Evolutionary conservation across 306 rosid genomes (phyloP), one percentile per base, ranked within the genome.

Genomic region (Lotus japonicus): DNA sequence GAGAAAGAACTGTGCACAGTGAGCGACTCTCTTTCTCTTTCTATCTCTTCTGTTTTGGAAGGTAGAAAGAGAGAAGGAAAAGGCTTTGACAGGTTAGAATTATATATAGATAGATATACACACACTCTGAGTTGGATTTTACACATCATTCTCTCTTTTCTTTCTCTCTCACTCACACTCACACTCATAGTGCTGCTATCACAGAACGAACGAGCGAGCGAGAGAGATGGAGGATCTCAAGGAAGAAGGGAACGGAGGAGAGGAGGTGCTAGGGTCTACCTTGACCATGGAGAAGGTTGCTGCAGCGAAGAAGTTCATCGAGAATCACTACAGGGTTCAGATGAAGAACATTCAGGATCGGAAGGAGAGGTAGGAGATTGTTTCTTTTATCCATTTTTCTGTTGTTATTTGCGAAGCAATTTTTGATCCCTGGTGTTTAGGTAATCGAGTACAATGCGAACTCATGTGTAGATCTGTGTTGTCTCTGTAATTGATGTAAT

Each of bases 231-330:
- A 94, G 90, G 92, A 86, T 85, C 88, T 77, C 55, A 71, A 60
- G 76, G 95, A 80, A 72, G 90, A 80, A 48, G 92, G 75, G 81
- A 80, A 73, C 14, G 71, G 69, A 65, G 76, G 57, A 18, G 88
- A 81, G 71, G 96, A 92, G 85, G 95, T 84, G 58, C 64, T 82
- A 10, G 97, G 97, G 0, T 90, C 97, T 13, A 94, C 89, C 77
- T 84, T 85, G 90, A 94, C 98, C 52, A 90, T 94, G 98, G 98
- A 94, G 95, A 94, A 86, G 74, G 98, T 94, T 8, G 98, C 98
- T 7, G 98, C 96, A 4, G 98, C 98, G 0, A 94, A 94, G 87
- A 89, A 88, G 87, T 86, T 86, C 84, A 94, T 94, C 64, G 98
- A 94, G 90, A 88, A 90, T 60, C 98, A 94, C 75, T 94, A 94